Evolutionary conservation across 2,329 filamentous ascomycete species (phyloP), one percentile per base, ranked within the genome.

Genomic region (Aspergillus felis): DNA sequence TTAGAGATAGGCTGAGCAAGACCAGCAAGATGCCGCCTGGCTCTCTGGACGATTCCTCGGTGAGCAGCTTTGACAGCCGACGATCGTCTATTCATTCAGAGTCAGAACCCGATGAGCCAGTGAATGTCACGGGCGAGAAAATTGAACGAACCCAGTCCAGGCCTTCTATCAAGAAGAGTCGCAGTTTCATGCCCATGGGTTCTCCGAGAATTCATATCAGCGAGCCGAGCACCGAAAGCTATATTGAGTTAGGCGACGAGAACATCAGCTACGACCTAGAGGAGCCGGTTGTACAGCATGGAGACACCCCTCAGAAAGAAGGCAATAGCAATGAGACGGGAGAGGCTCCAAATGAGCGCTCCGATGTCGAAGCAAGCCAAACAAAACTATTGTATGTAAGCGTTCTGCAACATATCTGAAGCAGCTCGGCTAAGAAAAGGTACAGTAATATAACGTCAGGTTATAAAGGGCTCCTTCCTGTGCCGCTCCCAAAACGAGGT

Each of bases 1-100:
- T 87, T 4, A 75, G 77, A 12, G 81, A 84, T 55, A 74, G 85
- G 12, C 60, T 87, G 17, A 79, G 68, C 42, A 58, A 51, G 10
- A 63, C 62, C 9, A 59, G 51, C 24, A 60, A 63, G 41, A 59
- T 66, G 4, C 68, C 64, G 10, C 60, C 64, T 20, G 60, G 61
- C 10, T 62, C 64, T 4, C 51, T 64, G 14, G 69, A 71, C 29
- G 67, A 70, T 51, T 71, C 69, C 0, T 71, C 68, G 1, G 49
- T 70, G 20, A 72, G 68, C 55, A 70, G 68, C 38, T 69, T 70
- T 41, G 68, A 67, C 47, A 71, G 66, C 25, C 64, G 62, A 22
- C 65, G 60, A 20, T 65, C 69, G 3, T 66, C 60, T 24, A 61
- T 67, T 3, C 59, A 64, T 25, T 46, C 60, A n/a, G 42, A 60